phyloP scores from a whole-genome alignment of 768 basidiomycete genomes.

The Tricholoma matsutake region DNA sequence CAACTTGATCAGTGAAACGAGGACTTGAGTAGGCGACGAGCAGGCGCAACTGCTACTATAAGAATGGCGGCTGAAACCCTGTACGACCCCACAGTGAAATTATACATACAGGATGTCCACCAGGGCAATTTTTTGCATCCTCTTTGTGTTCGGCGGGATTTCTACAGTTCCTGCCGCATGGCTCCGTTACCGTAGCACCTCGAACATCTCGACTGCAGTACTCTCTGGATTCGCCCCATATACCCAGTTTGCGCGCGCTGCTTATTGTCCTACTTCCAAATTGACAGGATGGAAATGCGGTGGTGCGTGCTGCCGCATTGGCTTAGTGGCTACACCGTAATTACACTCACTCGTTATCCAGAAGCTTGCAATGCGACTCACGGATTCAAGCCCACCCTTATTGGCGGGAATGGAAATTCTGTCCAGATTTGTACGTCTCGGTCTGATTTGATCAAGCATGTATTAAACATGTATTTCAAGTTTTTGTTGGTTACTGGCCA shows the following conservation, averaged over 20 bases:
- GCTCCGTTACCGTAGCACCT: constrained; percentile 16
- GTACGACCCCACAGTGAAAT: not conserved
- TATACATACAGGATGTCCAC: constrained; percentile 4
- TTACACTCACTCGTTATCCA: constrained; percentile 6
- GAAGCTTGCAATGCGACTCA: constrained; percentile 41
- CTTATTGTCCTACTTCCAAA: constrained; percentile 44
- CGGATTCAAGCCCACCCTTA: constrained; percentile 37
- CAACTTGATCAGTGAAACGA: too few species aligned
- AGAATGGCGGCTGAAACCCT: too few species aligned
- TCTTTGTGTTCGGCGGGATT: constrained; percentile 2
- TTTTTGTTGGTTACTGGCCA: constrained; percentile 39
- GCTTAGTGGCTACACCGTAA: not conserved
- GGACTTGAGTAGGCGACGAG: too few species aligned
- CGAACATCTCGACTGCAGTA: constrained; percentile 26
- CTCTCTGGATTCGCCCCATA: constrained; percentile 42
- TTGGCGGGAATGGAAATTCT: constrained; percentile 49
- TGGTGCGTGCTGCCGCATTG: constrained; percentile 24
- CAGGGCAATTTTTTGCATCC: constrained; percentile 4
- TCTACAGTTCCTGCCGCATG: constrained; percentile 13
- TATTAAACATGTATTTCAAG: not conserved
- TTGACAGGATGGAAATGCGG: constrained; percentile 44
- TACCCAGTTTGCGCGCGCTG: constrained; percentile 51
- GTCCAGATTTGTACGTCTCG: constrained; percentile 45
- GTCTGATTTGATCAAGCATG: not conserved
- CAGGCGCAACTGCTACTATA: not conserved